A percentile compares a stretch with the other conserved stretches of the same genome.
phyloP scores from a whole-genome alignment of 306 rosid genomes.

The Inga oerstediana region DNA sequence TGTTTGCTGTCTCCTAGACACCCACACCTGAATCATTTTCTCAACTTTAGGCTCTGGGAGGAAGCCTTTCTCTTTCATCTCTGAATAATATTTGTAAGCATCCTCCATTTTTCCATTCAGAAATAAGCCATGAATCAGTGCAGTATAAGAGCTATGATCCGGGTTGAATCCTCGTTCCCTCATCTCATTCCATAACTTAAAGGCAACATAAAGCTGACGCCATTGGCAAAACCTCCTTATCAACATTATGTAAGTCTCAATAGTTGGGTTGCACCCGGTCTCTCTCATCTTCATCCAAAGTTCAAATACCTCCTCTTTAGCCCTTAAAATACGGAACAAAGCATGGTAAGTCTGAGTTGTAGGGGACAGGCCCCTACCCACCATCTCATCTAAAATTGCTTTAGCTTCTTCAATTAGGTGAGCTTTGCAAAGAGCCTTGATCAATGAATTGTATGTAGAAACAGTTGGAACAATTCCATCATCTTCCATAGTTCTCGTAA shows the following conservation, averaged over 20 bases:
- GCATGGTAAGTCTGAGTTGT: slow-evolving; percentile 83
- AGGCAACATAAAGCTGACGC: slow-evolving; percentile 72
- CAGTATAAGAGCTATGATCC: slow-evolving; percentile 83
- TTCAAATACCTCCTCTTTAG: slow-evolving; percentile 65
- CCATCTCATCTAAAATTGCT: slow-evolving; percentile 56
- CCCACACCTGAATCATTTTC: slow-evolving; percentile 74
- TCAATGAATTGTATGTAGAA: slow-evolving; percentile 78
- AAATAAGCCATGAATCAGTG: slow-evolving; percentile 87
- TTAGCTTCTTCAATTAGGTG: slow-evolving; percentile 62
- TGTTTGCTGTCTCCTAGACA: slow-evolving; percentile 54
- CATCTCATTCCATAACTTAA: slow-evolving; percentile 77
- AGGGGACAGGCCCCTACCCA: slow-evolving; percentile 55
- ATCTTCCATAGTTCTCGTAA: slow-evolving; percentile 67
- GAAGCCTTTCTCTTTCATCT: slow-evolving; percentile 77
- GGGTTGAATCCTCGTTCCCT: slow-evolving; percentile 58
- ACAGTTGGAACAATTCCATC: slow-evolving; percentile 60
- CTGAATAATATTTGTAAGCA: slow-evolving; percentile 73
- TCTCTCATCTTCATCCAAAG: slow-evolving; percentile 68
- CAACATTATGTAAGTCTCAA: slow-evolving; percentile 86
- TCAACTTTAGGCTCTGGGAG: slow-evolving; percentile 80
- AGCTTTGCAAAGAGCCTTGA: slow-evolving; percentile 81
- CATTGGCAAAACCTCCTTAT: slow-evolving; percentile 86
- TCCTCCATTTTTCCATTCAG: slow-evolving; percentile 72
- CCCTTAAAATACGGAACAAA: slow-evolving; percentile 62
- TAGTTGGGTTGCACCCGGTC: slow-evolving; percentile 60